phyloP scores from a whole-genome alignment of 164 flowering plant genomes.

The Vitis cinerea region DNA sequence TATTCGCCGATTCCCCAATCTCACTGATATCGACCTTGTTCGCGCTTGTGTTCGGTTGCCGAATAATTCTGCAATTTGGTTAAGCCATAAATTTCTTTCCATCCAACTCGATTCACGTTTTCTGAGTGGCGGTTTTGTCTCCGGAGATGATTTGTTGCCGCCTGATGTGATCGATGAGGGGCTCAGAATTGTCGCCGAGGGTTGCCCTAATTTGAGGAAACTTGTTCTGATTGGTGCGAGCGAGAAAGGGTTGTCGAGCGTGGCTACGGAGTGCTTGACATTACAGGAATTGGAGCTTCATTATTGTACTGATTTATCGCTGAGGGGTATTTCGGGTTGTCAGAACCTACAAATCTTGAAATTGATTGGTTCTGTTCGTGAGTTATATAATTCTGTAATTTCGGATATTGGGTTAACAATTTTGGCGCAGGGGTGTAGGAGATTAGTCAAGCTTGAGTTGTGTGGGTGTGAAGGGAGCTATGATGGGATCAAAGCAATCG shows the following conservation, averaged over 20 bases:
- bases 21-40: constrained; percentile 47
- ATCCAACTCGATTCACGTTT: constrained; percentile 39
- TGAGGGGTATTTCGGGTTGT: constrained; percentile 69
- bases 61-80: constrained; percentile 25
- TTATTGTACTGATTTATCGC: constrained; percentile 56
- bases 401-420: constrained; percentile 89
- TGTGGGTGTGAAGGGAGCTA: constrained; percentile 91
- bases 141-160: constrained; percentile 30
- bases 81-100: constrained; percentile 29
- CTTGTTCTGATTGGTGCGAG: constrained; percentile 57
- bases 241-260: constrained; percentile 55
- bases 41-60: constrained; percentile 31
- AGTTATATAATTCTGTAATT: constrained; percentile 55
- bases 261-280: constrained; percentile 70
- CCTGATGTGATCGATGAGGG: constrained; percentile 50
- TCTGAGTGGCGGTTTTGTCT: constrained; percentile 10
- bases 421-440: constrained; percentile 83
- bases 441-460: constrained; percentile 87
- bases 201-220: constrained; percentile 71
- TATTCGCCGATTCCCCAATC: constrained; percentile 64
- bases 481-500: constrained; percentile 91
- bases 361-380: constrained; percentile 60
- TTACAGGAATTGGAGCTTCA: constrained; percentile 90
- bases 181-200: constrained; percentile 49
- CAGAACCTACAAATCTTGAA: constrained; percentile 76